Evolutionary conservation across 441 rosid species (phyloP).

Genomic region (Syzygium malaccense): DNA sequence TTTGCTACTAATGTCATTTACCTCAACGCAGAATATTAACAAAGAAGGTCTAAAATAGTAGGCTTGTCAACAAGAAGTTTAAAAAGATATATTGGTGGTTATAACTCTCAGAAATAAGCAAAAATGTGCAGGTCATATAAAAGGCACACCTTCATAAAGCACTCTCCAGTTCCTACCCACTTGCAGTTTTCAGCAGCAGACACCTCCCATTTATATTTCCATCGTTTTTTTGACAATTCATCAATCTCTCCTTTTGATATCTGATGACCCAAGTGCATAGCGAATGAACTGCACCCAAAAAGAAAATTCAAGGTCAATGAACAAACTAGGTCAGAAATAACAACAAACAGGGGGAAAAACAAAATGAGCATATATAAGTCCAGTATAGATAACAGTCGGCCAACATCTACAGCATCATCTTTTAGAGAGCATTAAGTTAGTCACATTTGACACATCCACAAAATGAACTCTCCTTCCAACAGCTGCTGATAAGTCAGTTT

Average conservation of each 20-base stretch:
- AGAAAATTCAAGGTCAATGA: neutral
- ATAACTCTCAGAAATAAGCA: neutral
- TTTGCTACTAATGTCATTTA: neutral
- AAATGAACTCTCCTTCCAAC: neutral
- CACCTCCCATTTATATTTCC: constrained; percentile 71
- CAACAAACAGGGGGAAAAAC: neutral
- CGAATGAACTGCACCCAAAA: constrained; percentile 51
- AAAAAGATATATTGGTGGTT: neutral
- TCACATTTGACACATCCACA: neutral
- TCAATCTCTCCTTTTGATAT: constrained; percentile 55
- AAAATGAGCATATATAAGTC: neutral
- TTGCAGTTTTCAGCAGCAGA: constrained; percentile 63
- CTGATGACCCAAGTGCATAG: constrained; percentile 47
- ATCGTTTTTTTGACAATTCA: constrained; percentile 37
- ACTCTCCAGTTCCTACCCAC: constrained; percentile 67
- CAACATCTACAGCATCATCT: neutral
- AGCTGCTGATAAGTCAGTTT: neutral
- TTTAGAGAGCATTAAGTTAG: neutral
- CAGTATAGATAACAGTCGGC: neutral
- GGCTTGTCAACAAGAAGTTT: neutral
- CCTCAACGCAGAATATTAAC: neutral
- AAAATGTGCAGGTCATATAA: neutral
- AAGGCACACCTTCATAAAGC: constrained; percentile 42
- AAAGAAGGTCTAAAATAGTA: neutral
- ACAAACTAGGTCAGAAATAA: neutral